Base-by-base conservation (phyloP, 306 rosid species). In the Prunus mira region DNA sequence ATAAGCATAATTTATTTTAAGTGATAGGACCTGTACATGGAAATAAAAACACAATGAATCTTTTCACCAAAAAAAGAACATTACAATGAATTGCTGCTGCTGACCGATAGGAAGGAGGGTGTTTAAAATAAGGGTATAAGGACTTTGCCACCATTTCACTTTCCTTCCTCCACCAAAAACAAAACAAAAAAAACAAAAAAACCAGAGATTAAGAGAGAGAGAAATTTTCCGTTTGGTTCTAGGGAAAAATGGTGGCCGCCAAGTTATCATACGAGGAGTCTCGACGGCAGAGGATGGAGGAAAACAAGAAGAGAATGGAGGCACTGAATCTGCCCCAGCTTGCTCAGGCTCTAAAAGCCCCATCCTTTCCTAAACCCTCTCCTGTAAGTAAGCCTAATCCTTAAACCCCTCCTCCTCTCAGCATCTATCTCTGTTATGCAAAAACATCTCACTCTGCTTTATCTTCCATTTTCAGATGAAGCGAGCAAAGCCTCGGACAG, bases 241-340 rank as follows among this genome's bases (percentile, higher is more conserved):
- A 20, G 50, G 12, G 49, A 78, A 76, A 34, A 82, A 71, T 87
- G 87, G 87, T 74, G 49, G 17, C 54, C 34, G 75, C 84, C 2
- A 80, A 84, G 13, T 76, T 50, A 19, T 85, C 89, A 5, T 92
- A 88, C 73, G 96, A 92, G 65, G 97, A 92, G 68, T 73, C 67
- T 58, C 93, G 91, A 3, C 88, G 87, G 11, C 79, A 87, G 69
- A 85, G 94, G 64, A 0, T 93, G 80, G 98, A 93, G 71, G 96
- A 90, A 63, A 93, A 91, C 84, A 79, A 58, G 71, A 90, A 82
- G 85, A 81, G 96, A 71, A 85, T 90, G 87, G 97, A 90, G 54
- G 97, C 93, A 41, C 93, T 93, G 58, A 89, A 85, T 72, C 88
- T 93, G 8, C 84, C 84, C 4, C 71, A 66, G 20, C 96, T 91